A percentile compares a stretch with the other conserved stretches of the same genome.
These are phyloP conservation scores for Podila epigama DNA, from an alignment of 192 early-diverging fungal species.

Conservation along the genomic window DNA sequence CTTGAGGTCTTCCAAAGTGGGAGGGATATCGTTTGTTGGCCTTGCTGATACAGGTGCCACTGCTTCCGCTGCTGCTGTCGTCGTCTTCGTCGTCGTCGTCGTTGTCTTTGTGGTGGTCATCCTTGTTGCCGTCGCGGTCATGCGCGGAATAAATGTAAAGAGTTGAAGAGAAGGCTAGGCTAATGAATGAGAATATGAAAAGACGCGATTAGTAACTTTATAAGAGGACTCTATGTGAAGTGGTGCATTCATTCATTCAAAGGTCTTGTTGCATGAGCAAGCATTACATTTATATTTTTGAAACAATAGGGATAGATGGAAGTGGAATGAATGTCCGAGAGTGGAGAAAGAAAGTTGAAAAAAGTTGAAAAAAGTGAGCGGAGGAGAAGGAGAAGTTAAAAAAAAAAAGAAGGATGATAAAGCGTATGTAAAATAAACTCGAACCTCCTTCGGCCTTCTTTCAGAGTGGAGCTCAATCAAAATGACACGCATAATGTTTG, in stretches of 20 bases:
- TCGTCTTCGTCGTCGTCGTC: background rate
- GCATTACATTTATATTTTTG: too few relatives aligned
- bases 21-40: constrained; percentile 7
- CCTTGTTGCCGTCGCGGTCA: background rate
- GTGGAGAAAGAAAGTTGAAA: background rate
- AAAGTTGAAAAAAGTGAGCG: background rate
- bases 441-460: too few relatives aligned
- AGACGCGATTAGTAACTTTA: too few relatives aligned
- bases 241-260: too few relatives aligned
- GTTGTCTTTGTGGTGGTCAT: background rate
- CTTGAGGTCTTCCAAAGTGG: constrained; percentile 6
- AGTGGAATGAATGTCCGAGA: background rate
- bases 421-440: background rate
- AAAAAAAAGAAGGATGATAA: background rate
- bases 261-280: too few relatives aligned
- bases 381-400: background rate
- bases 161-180: background rate
- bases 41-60: background rate
- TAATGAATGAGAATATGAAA: too few relatives aligned
- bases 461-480: too few relatives aligned
- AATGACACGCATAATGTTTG: too few relatives aligned
- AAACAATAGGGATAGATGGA: background rate
- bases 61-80: background rate
- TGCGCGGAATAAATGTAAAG: background rate
- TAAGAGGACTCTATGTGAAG: too few relatives aligned